A percentile compares a stretch with the other conserved stretches of the same genome.
These are phyloP conservation scores for Irpex sp. DNA, from an alignment of 1,284 basidiomycete species.

Conservation along the genomic window DNA sequence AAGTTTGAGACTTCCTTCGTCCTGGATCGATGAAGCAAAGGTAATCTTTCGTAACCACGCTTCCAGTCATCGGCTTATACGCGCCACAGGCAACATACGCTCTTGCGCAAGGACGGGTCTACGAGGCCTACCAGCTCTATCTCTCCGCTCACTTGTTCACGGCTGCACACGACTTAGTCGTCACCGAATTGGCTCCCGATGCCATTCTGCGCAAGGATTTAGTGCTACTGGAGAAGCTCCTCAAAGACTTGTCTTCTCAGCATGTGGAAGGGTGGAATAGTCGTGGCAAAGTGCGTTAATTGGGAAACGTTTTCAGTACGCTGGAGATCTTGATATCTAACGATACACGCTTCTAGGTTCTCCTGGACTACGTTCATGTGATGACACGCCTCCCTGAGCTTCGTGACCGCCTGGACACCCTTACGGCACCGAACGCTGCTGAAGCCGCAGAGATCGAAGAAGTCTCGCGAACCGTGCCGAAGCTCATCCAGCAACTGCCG, in stretches of 20 bases:
- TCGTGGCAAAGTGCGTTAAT: constrained; percentile 75
- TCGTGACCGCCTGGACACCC: constrained; percentile 41
- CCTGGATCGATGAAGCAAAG: constrained; percentile 89
- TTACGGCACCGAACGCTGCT: constrained; percentile 40
- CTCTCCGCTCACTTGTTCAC: constrained; percentile 68
- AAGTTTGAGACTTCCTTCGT: constrained; percentile 74
- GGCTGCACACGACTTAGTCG: constrained; percentile 79
- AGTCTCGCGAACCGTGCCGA: constrained; percentile 58
- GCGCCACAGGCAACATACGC: constrained; percentile 60
- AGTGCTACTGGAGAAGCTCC: constrained; percentile 70
- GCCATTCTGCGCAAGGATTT: constrained; percentile 82
- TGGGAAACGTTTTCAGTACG: too few species aligned
- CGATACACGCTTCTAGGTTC: constrained; percentile 40
- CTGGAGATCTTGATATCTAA: constrained; percentile 8
- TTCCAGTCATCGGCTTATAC: constrained; percentile 1
- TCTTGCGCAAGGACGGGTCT: constrained; percentile 62
- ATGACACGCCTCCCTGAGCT: constrained; percentile 60
- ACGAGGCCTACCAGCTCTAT: constrained; percentile 77
- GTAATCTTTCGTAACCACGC: constrained; percentile 34
- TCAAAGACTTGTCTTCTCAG: constrained; percentile 63
- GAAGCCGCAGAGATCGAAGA: constrained; percentile 57
- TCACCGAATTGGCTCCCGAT: constrained; percentile 86
- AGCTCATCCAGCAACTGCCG: constrained; percentile 68
- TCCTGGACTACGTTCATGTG: constrained; percentile 68
- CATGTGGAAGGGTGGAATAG: constrained; percentile 73